Base-by-base conservation (phyloP, 2,329 filamentous ascomycete genomes). In the Penicillium frequentans region DNA sequence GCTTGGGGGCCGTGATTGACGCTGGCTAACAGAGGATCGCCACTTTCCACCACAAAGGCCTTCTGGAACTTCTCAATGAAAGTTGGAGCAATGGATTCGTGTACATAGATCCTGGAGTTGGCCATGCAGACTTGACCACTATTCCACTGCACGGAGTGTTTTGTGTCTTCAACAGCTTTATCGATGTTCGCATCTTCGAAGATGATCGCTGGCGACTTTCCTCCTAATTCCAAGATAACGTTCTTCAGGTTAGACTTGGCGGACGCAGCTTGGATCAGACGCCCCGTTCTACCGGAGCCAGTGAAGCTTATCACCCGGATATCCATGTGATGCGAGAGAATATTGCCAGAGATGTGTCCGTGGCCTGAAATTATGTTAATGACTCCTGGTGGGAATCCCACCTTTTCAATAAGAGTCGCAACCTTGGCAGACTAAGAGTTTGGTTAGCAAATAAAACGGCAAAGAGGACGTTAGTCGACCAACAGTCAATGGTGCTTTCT, bases 1-100 rank as follows among this genome's bases (percentile, higher is more conserved):
- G 93, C 88, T 78, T 93, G 90, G 29, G 91, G 90, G 49, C 90
- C 91, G 77, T 93, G 90, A 87, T 92, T 93, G 61, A 90, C 93
- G 62, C 88, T 83, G 64, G 83, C 74, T 3, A 57, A 33, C 14
- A 62, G 68, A 82, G 63, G 90, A 90, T 62, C 57, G 16, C 59
- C 59, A 14, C 49, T 60, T 21, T 55, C 49, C 3, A 62, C 23
- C 5, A 44, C 23, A 19, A 60, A 57, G 10, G 23, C 37, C 42
- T 56, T 52, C 13, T 56, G 29, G 31, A 57, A 62, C 26, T 93
- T 81, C 80, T 95, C 90, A 79, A 63, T 93, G 92, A 77, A 95
- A 87, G 61, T 81, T 80, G 53, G 7, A 3, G 59, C 56, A 3
- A 63, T 61, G 10, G 56, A 61, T 69, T 93, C 90, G 73, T 95